These are phyloP conservation scores for Alternaria ethzedia DNA, from an alignment of 2,329 filamentous ascomycete genomes.

Conservation along the genomic window DNA sequence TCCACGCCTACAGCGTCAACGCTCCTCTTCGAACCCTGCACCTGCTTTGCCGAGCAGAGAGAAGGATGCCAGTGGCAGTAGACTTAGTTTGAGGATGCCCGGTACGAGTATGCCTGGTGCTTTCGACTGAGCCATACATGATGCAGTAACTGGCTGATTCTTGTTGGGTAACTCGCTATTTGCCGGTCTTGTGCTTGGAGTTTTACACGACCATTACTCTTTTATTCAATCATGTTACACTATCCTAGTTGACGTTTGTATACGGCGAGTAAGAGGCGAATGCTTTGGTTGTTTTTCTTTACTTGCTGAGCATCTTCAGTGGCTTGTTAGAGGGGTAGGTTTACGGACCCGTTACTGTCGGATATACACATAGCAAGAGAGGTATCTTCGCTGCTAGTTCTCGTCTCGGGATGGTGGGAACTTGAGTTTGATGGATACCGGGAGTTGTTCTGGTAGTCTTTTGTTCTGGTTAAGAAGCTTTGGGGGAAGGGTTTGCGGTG, in stretches of 20 bases:
- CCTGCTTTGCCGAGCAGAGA: slow-evolving; percentile 27
- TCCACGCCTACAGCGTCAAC: slow-evolving; percentile 24
- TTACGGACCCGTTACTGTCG: background rate
- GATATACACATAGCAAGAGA: background rate
- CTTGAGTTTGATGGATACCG: background rate
- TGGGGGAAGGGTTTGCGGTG: background rate
- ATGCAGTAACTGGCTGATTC: background rate
- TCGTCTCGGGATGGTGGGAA: background rate
- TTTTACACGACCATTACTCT: background rate
- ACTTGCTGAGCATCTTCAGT: background rate
- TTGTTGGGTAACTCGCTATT: background rate
- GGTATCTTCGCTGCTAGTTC: background rate
- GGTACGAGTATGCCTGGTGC: slow-evolving; percentile 26
- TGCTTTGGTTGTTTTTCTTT: background rate
- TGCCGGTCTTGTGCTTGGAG: background rate
- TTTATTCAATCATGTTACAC: background rate
- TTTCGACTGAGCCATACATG: slow-evolving; percentile 9
- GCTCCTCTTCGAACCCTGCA: slow-evolving; percentile 34
- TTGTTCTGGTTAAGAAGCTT: background rate
- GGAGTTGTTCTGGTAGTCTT: background rate
- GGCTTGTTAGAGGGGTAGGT: background rate
- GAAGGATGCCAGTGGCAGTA: slow-evolving; percentile 32
- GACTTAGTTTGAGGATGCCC: slow-evolving; percentile 45
- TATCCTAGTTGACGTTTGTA: background rate
- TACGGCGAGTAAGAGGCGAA: background rate